Evolutionary conservation across 345 rosid species (phyloP).

Genomic region (Jatropha curcas): DNA sequence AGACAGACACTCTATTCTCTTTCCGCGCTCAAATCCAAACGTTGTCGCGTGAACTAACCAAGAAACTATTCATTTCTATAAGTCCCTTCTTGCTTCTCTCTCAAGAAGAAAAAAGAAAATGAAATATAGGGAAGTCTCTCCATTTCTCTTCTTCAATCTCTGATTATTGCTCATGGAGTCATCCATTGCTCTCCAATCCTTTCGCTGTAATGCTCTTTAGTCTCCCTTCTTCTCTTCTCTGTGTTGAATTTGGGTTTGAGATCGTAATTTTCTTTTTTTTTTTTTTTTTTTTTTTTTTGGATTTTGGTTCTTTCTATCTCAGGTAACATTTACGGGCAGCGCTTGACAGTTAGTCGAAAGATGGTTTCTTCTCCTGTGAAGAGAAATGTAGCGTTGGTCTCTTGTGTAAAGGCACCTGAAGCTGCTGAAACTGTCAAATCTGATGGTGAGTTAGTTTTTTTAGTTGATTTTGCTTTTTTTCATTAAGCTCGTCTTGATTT

Average conservation of each 20-base stretch:
- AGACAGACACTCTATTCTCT: too few relatives aligned
- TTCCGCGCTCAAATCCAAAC: too few relatives aligned
- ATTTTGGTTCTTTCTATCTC: not conserved
- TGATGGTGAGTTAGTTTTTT: constrained; percentile 45
- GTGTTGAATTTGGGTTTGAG: not conserved
- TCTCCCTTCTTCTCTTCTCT: not conserved
- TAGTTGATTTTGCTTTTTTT: not conserved
- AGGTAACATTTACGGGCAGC: constrained; percentile 32
- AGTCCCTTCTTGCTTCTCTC: too few relatives aligned
- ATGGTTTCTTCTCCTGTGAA: constrained; percentile 25
- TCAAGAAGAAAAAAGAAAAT: too few relatives aligned
- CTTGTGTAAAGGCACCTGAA: constrained; percentile 51
- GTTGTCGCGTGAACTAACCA: too few relatives aligned
- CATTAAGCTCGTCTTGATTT: not conserved
- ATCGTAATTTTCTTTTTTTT: too few relatives aligned
- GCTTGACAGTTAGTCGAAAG: constrained; percentile 27
- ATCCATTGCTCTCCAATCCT: constrained; percentile 62
- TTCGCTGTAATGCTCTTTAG: constrained; percentile 47
- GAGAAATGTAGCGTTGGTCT: constrained; percentile 28
- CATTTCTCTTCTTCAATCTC: not conserved
- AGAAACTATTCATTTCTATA: too few relatives aligned
- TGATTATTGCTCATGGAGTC: constrained; percentile 54
- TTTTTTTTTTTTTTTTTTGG: not conserved
- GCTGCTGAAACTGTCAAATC: constrained; percentile 44
- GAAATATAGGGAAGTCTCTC: too few relatives aligned